Percentiles rank a stretch among this genome's conserved stretches.
phyloP scores from a whole-genome alignment of 768 basidiomycete species.

The Suillus spraguei region DNA sequence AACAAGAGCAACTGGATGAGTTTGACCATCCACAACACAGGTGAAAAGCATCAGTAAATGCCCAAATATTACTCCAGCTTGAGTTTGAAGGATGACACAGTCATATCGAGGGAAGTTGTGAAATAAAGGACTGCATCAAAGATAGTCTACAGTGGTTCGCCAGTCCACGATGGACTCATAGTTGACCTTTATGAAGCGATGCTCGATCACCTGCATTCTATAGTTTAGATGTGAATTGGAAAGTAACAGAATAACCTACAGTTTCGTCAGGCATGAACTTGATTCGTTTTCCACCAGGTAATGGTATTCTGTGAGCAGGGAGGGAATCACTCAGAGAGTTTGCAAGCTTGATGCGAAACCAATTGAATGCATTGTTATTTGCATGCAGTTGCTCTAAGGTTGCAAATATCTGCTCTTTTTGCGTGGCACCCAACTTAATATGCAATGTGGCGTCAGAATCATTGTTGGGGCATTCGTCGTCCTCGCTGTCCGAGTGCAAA shows the following conservation, averaged over 20 bases:
- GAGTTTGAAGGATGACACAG: constrained; percentile 29
- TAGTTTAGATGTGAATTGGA: constrained; percentile 2
- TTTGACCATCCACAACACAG: too few relatives aligned
- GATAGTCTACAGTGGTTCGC: constrained; percentile 27
- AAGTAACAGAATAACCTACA: background rate
- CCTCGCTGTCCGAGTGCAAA: background rate
- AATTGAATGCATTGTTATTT: constrained; percentile 7
- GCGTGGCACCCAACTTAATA: constrained; percentile 8
- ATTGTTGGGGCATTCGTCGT: background rate
- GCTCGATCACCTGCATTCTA: constrained; percentile 25
- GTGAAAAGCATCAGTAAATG: too few relatives aligned
- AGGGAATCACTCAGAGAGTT: constrained; percentile 5
- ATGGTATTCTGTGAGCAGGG: too few relatives aligned
- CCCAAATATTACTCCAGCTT: background rate
- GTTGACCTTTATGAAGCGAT: constrained; percentile 26
- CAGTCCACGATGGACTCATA: constrained; percentile 33
- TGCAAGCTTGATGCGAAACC: constrained; percentile 9
- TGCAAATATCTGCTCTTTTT: constrained; percentile 3
- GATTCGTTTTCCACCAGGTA: too few relatives aligned
- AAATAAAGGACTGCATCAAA: constrained; percentile 34
- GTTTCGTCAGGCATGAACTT: too few relatives aligned
- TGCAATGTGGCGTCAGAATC: background rate
- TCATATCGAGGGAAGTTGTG: constrained; percentile 30
- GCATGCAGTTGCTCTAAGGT: constrained; percentile 7
- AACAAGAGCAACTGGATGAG: constrained; percentile 12